Percentiles rank a stretch among this genome's conserved stretches.
These are phyloP conservation scores for Sporothrix euskadiensis DNA, from an alignment of 2,329 filamentous ascomycete species.

Conservation along the genomic window DNA sequence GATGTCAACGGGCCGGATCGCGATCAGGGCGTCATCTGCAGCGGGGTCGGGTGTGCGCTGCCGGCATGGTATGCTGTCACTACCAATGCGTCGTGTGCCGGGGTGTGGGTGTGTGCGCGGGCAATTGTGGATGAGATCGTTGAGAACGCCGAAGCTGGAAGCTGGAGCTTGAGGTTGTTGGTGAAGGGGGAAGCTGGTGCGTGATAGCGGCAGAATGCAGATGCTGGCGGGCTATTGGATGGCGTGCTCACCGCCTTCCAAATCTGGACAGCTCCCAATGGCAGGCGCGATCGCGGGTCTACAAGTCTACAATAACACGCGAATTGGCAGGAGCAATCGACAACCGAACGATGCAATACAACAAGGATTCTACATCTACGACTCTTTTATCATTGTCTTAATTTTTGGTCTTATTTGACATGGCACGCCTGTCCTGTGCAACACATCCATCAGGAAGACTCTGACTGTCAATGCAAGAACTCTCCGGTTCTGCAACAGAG, in stretches of 20 bases:
- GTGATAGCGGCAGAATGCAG: slow-evolving; percentile 28
- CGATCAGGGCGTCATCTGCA: slow-evolving; percentile 24
- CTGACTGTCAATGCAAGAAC: background rate
- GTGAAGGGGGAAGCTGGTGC: background rate
- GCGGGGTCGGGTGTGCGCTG: background rate
- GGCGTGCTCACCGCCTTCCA: slow-evolving; percentile 27
- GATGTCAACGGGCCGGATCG: slow-evolving; percentile 25
- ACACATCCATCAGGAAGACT: background rate
- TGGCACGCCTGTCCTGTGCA: slow-evolving; percentile 3
- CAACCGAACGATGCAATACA: background rate
- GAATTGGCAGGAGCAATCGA: background rate
- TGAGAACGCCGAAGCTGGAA: background rate
- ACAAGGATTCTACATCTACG: background rate
- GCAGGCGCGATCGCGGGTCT: background rate
- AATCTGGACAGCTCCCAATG: slow-evolving; percentile 5
- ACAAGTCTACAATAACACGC: background rate
- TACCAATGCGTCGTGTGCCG: background rate
- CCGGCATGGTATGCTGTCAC: slow-evolving; percentile 11
- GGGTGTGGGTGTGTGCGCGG: background rate
- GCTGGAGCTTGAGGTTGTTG: background rate
- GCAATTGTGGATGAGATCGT: background rate
- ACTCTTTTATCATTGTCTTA: background rate
- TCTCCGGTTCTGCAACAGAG: background rate
- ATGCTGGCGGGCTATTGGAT: background rate
- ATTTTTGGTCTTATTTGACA: background rate